A percentile compares a stretch with the other conserved stretches of the same genome.
Conservation (phyloP, 192 early-diverging fungal species). For the Linnemannia hyalina region DNA sequence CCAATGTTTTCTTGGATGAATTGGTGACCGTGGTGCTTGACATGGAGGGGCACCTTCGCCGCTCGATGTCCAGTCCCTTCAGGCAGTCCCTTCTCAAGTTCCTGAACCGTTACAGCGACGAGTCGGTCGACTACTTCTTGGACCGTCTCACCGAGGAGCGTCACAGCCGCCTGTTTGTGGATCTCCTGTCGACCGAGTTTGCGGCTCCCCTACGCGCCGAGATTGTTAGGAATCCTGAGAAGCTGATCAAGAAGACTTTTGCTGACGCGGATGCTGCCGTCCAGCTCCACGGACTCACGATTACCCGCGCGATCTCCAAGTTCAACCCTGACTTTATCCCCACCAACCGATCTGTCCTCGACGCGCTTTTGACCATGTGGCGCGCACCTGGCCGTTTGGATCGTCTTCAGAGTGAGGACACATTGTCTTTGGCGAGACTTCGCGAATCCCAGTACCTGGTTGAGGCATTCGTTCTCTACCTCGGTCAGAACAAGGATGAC, state of each 20-base stretch:
- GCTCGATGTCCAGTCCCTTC: slow-evolving; percentile 94
- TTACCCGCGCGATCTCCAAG: slow-evolving; percentile 67
- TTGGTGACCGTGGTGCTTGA: slow-evolving; percentile 89
- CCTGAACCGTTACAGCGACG: slow-evolving; percentile 88
- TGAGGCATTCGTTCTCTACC: slow-evolving; percentile 80
- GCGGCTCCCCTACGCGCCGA: slow-evolving; percentile 74
- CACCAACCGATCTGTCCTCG: slow-evolving; percentile 59
- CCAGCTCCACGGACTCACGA: slow-evolving; percentile 71
- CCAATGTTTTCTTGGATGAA: slow-evolving; percentile 93
- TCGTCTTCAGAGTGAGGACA: slow-evolving; percentile 60
- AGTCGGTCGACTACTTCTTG: slow-evolving; percentile 89
- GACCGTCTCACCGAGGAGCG: slow-evolving; percentile 72
- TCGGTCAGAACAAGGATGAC: slow-evolving; percentile 72
- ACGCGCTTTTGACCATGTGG: slow-evolving; percentile 67
- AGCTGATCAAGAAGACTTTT: slow-evolving; percentile 66
- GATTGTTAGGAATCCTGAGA: slow-evolving; percentile 68
- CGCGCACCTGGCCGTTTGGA: slow-evolving; percentile 60
- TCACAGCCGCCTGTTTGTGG: slow-evolving; percentile 76
- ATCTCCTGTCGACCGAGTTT: slow-evolving; percentile 65
- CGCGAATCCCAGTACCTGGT: slow-evolving; percentile 73
- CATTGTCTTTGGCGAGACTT: slow-evolving; percentile 50
- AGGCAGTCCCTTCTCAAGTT: slow-evolving; percentile 90
- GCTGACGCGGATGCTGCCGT: slow-evolving; percentile 48
- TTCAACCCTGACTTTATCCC: slow-evolving; percentile 69
- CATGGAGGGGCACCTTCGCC: slow-evolving; percentile 85